Evolutionary conservation across 2,329 filamentous ascomycete genomes (phyloP), one percentile per base, ranked within the genome.

Genomic region (Hymenoscyphus repandus): DNA sequence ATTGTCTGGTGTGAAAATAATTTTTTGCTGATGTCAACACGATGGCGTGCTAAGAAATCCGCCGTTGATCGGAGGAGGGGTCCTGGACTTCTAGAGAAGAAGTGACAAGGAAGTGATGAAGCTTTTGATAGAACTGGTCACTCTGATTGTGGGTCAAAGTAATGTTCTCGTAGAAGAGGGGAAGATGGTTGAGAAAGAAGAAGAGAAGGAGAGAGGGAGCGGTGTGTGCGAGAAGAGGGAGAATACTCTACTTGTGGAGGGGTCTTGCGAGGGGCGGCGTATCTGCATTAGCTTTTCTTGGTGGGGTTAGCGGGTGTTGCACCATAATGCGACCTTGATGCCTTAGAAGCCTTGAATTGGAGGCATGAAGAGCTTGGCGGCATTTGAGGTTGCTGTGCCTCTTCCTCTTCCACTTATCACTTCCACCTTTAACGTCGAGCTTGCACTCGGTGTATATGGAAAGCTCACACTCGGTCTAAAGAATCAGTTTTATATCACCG

Each of bases 11-110:
- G 44, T 38, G 43, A 48, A 52, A 58, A 57, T 51, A 49, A 52
- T 32, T 15, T 51, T 39, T 11, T 32, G 45, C 36, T 53, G 45
- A 40, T 49, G 49, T 51, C 49, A 56, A 54, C 52, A 51, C n/a
- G 43, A 58, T 56, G 50, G 47, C 50, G 53, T 56, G 57, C 46
- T 54, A 45, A 42, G 53, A 27, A 47, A 50, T 37, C 47, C 47
- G 45, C 56, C 51, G 51, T 40, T 40, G 50, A 47, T 45, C 52
- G 51, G 53, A 51, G 51, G 53, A 51, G 47, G 15, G 40, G 36
- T 30, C 49, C 36, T 27, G 3, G 33, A 45, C 31, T 37, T 41
- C 33, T 39, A 27, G 37, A 55, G 32, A 12, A 38, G 36, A 42
- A 48, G 33, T 39, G 12, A 39, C 27, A 50, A 39, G 22, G 27